Conservation (phyloP, 2,329 filamentous ascomycete species). For the Arachnomyces sp. region DNA sequence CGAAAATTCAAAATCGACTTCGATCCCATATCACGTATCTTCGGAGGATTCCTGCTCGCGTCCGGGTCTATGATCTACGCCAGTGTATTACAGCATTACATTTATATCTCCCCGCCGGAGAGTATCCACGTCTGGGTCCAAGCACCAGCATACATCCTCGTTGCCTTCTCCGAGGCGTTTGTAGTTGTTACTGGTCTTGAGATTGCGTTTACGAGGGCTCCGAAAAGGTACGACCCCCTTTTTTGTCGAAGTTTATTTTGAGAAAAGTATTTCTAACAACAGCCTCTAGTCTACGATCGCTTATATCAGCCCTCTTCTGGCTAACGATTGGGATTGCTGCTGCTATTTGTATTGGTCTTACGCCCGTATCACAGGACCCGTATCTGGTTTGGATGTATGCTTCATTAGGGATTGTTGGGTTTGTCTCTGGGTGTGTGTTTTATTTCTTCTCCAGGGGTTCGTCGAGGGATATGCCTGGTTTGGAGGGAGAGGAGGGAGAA, state of each 20-base stretch:
- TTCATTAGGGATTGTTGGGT: slow-evolving; percentile 12
- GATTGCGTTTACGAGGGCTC: slow-evolving; percentile 65
- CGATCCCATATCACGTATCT: slow-evolving; percentile 49
- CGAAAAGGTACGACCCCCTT: slow-evolving; percentile 42
- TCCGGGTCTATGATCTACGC: slow-evolving; percentile 50
- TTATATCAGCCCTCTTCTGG: slow-evolving; percentile 15
- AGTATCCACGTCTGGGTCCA: slow-evolving; percentile 4
- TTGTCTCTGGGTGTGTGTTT: slow-evolving; percentile 11
- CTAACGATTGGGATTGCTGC: slow-evolving; percentile 14
- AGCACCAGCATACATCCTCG: slow-evolving; percentile 15
- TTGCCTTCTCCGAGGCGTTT: slow-evolving; percentile 21
- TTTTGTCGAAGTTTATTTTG: slow-evolving; percentile 52
- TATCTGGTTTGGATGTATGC: slow-evolving; percentile 17
- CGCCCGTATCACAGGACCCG: slow-evolving; percentile 14
- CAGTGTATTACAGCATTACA: slow-evolving; percentile 50
- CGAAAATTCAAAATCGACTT: slow-evolving; percentile 47
- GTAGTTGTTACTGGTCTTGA: slow-evolving; percentile 52
- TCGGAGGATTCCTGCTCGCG: slow-evolving; percentile 49
- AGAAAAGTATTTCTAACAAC: slow-evolving; percentile 6
- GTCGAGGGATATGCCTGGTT: background rate
- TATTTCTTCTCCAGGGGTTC: slow-evolving; percentile 10
- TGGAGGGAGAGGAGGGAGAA: no score
- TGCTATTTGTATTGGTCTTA: slow-evolving; percentile 16
- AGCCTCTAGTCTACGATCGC: slow-evolving; percentile 8
- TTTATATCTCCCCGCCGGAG: slow-evolving; percentile 36